A percentile compares a stretch with the other conserved stretches of the same genome.
These are phyloP conservation scores for Calonectria pseudoreteaudii DNA, from an alignment of 2,329 filamentous ascomycete species.

Conservation along the genomic window DNA sequence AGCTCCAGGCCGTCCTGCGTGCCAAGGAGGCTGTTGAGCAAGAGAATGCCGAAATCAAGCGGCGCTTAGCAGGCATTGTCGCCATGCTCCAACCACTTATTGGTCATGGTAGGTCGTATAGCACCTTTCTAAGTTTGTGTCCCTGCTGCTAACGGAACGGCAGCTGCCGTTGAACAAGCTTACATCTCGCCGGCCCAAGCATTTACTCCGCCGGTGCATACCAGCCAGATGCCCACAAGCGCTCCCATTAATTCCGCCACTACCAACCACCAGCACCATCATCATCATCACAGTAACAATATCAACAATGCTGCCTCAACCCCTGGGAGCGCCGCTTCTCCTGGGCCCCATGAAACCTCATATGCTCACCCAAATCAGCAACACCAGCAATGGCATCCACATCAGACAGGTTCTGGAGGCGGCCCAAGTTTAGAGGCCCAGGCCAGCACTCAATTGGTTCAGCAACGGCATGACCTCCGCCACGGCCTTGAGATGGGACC, in stretches of 20 bases:
- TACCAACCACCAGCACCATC: not conserved
- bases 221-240: constrained; percentile 29
- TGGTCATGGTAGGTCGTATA: constrained; percentile 38
- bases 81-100: constrained; percentile 72
- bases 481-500: constrained; percentile 71
- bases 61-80: constrained; percentile 74
- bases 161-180: constrained; percentile 44
- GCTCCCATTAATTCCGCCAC: constrained; percentile 12
- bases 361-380: constrained; percentile 30
- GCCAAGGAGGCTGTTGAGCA: constrained; percentile 82
- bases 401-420: not conserved
- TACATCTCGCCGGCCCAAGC: constrained; percentile 49
- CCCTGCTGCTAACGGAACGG: constrained; percentile 14
- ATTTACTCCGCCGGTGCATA: constrained; percentile 39
- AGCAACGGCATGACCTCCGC: constrained; percentile 62
- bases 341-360: constrained; percentile 35
- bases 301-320: constrained; percentile 44
- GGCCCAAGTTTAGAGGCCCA: constrained; percentile 18
- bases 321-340: constrained; percentile 39
- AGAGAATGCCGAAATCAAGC: constrained; percentile 83
- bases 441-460: constrained; percentile 49
- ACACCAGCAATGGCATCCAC: constrained; percentile 24
- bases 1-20: constrained; percentile 79
- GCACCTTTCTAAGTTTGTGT: not conserved
- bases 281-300: constrained; percentile 26